Conservation (phyloP, 1,284 basidiomycete genomes). For the Pascua guehoae region DNA sequence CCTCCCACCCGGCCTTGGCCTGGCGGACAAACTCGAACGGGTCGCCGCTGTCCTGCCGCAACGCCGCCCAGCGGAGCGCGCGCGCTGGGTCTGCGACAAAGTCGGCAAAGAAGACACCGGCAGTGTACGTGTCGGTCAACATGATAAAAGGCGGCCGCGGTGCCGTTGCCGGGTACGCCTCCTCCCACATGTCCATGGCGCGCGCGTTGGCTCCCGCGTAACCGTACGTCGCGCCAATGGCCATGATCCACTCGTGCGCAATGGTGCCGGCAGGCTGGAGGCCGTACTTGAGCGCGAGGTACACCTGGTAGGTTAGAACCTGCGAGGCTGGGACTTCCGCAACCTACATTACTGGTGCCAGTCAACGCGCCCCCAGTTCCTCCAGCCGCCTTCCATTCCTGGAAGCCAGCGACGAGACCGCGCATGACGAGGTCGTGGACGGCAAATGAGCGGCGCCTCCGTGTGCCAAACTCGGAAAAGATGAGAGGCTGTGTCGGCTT, state of each 20-base stretch:
- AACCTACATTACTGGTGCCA: conserved; percentile 81
- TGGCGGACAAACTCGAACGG: conserved; percentile 70
- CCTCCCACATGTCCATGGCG: conserved; percentile 80
- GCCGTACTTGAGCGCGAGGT: conserved; percentile 71
- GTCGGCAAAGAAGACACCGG: conserved; percentile 74
- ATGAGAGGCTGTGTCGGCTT: conserved; percentile 57
- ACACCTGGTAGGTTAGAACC: conserved; percentile 57
- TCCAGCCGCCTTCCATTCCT: conserved; percentile 51
- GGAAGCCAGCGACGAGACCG: conserved; percentile 63
- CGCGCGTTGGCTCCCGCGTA: conserved; percentile 70
- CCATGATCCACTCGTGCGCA: conserved; percentile 97
- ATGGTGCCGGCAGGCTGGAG: conserved; percentile 75
- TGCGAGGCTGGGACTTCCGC: not conserved
- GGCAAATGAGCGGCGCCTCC: conserved; percentile 74
- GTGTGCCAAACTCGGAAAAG: conserved; percentile 91
- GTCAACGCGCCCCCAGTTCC: conserved; percentile 57
- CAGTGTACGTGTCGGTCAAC: conserved; percentile 89
- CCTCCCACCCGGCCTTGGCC: conserved; percentile 62
- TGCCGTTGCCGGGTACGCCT: conserved; percentile 59
- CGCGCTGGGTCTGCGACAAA: conserved; percentile 60
- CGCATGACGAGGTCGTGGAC: conserved; percentile 76
- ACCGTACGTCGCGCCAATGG: conserved; percentile 73
- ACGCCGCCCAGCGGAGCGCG: conserved; percentile 67
- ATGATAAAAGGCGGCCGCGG: conserved; percentile 62
- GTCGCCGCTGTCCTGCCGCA: conserved; percentile 91